phyloP scores from a whole-genome alignment of 2,329 filamentous ascomycete genomes.

The Colletotrichum acutatum region DNA sequence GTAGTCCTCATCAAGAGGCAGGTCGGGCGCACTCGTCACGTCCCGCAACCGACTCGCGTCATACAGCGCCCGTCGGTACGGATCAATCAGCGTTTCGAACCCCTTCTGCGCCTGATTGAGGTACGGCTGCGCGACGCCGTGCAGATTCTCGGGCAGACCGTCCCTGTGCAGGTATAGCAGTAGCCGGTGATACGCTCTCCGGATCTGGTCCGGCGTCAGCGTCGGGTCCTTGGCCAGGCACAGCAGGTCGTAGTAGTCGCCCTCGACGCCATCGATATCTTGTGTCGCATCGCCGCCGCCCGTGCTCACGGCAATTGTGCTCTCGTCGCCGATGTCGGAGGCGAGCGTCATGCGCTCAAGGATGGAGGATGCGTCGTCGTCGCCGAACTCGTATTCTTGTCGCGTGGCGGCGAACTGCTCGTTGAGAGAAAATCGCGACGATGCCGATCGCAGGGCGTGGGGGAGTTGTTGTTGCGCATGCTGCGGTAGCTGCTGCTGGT shows the following conservation, averaged over 20 bases:
- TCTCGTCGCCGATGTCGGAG: slow-evolving; percentile 39
- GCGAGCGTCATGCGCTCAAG: slow-evolving; percentile 47
- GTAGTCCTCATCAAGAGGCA: slow-evolving; percentile 35
- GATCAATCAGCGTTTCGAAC: slow-evolving; percentile 60
- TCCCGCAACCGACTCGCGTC: slow-evolving; percentile 46
- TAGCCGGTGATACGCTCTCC: slow-evolving; percentile 56
- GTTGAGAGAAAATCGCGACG: slow-evolving; percentile 58
- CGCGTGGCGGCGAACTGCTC: slow-evolving; percentile 61
- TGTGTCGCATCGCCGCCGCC: slow-evolving; percentile 1
- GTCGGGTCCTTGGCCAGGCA: slow-evolving; percentile 51
- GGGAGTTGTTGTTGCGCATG: neutral
- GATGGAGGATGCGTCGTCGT: slow-evolving; percentile 59
- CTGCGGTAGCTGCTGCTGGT: neutral
- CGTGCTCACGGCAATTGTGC: slow-evolving; percentile 28
- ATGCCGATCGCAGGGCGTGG: slow-evolving; percentile 47
- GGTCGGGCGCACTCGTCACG: neutral
- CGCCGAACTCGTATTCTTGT: slow-evolving; percentile 58
- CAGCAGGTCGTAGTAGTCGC: slow-evolving; percentile 57
- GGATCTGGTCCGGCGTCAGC: slow-evolving; percentile 49
- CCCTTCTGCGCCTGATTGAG: slow-evolving; percentile 54
- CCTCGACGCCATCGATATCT: slow-evolving; percentile 37
- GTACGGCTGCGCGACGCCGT: slow-evolving; percentile 51
- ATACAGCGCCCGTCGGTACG: slow-evolving; percentile 53
- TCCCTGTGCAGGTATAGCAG: slow-evolving; percentile 57
- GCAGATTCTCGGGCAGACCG: slow-evolving; percentile 51